Conservation (phyloP, 345 rosid species). For the Aethionema arabicum region DNA sequence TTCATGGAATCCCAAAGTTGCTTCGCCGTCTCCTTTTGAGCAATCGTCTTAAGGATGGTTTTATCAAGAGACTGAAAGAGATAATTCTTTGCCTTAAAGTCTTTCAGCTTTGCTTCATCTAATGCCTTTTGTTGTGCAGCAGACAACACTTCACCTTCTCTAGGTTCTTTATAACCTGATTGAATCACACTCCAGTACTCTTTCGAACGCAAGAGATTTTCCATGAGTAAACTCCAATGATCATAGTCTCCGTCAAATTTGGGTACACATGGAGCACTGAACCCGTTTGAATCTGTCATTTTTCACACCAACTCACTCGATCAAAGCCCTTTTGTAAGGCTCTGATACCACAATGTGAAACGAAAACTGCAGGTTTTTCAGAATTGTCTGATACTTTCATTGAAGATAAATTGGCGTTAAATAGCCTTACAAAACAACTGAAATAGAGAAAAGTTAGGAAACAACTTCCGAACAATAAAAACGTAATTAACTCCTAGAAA, state of each 20-base stretch:
- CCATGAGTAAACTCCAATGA: constrained; percentile 5
- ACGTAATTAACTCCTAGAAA: too few relatives aligned
- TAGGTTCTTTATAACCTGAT: neutral
- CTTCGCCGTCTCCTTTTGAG: neutral
- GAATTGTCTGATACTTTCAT: too few relatives aligned
- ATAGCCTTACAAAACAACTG: too few relatives aligned
- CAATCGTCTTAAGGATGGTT: neutral
- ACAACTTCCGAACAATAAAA: too few relatives aligned
- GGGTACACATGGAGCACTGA: too few relatives aligned
- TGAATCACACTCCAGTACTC: neutral
- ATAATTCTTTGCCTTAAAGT: constrained; percentile 14
- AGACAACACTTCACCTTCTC: neutral
- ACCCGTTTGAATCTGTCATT: too few relatives aligned
- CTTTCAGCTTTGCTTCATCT: neutral
- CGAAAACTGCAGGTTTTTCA: too few relatives aligned
- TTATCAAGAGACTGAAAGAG: neutral
- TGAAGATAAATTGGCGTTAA: too few relatives aligned
- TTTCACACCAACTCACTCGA: too few relatives aligned
- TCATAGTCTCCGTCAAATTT: constrained; percentile 8
- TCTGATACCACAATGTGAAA: too few relatives aligned
- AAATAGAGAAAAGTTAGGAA: too few relatives aligned
- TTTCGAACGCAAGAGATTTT: neutral
- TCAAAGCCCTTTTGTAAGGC: too few relatives aligned
- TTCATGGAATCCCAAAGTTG: constrained; percentile 1
- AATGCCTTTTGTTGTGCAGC: neutral